A percentile compares a stretch with the other conserved stretches of the same genome.
Evolutionary conservation across 2,329 filamentous ascomycete genomes (phyloP).

Genomic region (Botrytis elliptica): DNA sequence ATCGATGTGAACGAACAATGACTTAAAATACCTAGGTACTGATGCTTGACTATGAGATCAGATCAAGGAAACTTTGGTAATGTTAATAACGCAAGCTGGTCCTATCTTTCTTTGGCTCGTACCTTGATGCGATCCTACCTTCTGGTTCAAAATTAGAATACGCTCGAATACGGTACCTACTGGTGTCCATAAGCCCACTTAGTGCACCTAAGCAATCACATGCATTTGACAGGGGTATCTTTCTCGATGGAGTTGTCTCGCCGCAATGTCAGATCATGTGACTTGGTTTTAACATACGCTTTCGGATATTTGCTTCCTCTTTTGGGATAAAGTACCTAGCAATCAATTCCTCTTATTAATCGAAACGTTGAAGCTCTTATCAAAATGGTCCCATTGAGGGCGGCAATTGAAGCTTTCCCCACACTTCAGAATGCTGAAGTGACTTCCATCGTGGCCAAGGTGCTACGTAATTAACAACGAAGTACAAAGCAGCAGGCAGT

Average conservation of each 20-base stretch:
- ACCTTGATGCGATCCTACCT: conserved; percentile 10
- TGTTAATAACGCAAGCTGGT: conserved; percentile 4
- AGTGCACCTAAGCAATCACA: conserved; percentile 16
- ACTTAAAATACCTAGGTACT: neutral
- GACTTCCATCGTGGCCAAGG: neutral
- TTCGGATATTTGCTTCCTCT: neutral
- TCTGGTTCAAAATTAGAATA: conserved; percentile 14
- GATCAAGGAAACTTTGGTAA: conserved; percentile 10
- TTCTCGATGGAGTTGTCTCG: neutral
- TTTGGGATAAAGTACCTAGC: neutral
- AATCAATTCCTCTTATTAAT: conserved; percentile 13
- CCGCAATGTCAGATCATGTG: neutral
- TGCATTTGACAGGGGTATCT: conserved; percentile 8
- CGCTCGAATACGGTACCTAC: conserved; percentile 8
- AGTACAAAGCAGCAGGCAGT: neutral
- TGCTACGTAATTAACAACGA: neutral
- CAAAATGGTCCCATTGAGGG: neutral
- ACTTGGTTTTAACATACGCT: neutral
- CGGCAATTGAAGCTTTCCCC: neutral
- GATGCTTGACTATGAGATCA: conserved; percentile 1
- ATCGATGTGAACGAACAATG: conserved; percentile 12
- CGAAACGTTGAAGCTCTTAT: neutral
- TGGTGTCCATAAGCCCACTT: conserved; percentile 18
- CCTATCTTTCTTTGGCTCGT: conserved; percentile 2
- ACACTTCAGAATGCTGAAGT: neutral